Conservation (phyloP, 768 basidiomycete species). For the Collybia nuda region DNA sequence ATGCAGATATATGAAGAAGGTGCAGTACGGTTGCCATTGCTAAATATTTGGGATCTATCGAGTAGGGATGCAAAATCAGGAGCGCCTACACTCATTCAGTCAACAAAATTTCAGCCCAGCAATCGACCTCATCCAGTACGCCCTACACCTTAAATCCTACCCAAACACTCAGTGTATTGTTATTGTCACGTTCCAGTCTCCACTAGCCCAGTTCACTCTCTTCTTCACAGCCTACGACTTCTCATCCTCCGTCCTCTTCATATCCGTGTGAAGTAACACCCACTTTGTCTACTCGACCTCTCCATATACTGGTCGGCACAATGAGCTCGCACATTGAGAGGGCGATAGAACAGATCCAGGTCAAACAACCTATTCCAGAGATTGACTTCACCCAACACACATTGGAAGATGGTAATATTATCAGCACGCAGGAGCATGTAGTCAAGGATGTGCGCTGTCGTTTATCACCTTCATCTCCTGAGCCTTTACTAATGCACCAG, state of each 20-base stretch:
- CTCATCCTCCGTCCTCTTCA: no score
- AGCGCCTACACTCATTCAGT: conserved; percentile 66
- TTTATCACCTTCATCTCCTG: background rate
- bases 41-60: conserved; percentile 90
- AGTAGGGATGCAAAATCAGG: conserved; percentile 65
- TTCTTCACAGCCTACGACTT: no score
- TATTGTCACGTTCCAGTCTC: no score
- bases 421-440: conserved; percentile 93
- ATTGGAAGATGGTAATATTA: conserved; percentile 85
- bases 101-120: conserved; percentile 71
- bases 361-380: conserved; percentile 50
- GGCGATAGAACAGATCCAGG: conserved; percentile 66
- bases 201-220: no score
- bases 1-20: conserved; percentile 69
- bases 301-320: conserved; percentile 15
- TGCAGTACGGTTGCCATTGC: conserved; percentile 57
- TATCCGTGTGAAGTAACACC: no score
- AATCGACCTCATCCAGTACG: conserved; percentile 79
- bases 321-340: conserved; percentile 62
- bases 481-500: conserved; percentile 1
- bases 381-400: conserved; percentile 60
- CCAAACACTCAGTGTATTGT: no score
- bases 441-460: conserved; percentile 83
- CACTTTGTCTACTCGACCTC: no score
- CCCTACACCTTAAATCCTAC: background rate